Evolutionary conservation across 108 stramenopile species (phyloP).

Genomic region (Cylindrotheca fusiformis): DNA sequence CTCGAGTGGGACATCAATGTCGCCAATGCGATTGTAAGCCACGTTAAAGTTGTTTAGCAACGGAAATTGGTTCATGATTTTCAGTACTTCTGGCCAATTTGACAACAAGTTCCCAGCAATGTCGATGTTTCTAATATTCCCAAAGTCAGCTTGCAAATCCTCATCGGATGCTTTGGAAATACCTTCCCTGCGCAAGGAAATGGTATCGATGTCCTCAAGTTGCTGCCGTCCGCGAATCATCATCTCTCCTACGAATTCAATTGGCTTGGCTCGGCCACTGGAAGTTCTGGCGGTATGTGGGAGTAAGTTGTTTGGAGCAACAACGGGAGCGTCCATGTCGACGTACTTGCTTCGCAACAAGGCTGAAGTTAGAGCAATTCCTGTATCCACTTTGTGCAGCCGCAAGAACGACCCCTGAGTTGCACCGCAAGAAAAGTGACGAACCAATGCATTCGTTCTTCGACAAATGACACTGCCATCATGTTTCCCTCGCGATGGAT

Average conservation of each 20-base stretch:
- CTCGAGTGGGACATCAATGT: constrained; percentile 12
- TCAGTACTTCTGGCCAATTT: constrained; percentile 51
- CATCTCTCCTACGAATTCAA: constrained; percentile 84
- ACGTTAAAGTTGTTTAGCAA: constrained; percentile 55
- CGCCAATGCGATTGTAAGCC: constrained; percentile 73
- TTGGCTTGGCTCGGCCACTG: constrained; percentile 70
- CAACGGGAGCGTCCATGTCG: constrained; percentile 60
- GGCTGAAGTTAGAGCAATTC: constrained; percentile 48
- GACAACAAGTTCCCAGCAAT: constrained; percentile 79
- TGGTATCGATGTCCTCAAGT: constrained; percentile 56
- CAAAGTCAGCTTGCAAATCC: constrained; percentile 15
- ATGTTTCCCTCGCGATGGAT: constrained; percentile 80
- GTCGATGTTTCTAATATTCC: constrained; percentile 73
- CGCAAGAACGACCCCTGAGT: constrained; percentile 75
- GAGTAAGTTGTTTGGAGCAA: constrained; percentile 79
- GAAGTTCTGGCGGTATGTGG: constrained; percentile 71
- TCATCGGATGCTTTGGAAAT: constrained; percentile 54
- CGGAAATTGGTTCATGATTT: constrained; percentile 61
- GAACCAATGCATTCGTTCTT: constrained; percentile 62
- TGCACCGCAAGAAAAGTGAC: constrained; percentile 65
- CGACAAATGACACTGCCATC: constrained; percentile 83
- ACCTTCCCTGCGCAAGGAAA: constrained; percentile 74
- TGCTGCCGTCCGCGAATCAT: constrained; percentile 77
- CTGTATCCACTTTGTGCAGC: constrained; percentile 52
- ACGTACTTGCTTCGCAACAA: constrained; percentile 69